Conservation (phyloP, 352 stramenopile genomes). For the Phytophthora rubi region DNA sequence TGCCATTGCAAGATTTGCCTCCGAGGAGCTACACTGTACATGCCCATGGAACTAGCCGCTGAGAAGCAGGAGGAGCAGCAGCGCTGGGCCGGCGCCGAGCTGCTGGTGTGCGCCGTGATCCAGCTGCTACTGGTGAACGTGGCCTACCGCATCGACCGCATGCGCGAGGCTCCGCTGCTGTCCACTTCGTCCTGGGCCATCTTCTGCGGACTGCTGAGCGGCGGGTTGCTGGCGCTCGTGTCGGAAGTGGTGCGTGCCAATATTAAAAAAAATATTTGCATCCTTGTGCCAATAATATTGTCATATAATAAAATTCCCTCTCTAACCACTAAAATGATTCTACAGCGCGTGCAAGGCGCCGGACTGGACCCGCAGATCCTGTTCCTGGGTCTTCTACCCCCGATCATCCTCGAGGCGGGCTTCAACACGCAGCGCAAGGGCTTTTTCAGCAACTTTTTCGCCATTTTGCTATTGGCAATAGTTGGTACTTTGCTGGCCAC, state of each 20-base stretch:
- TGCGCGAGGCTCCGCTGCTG: constrained; percentile 48
- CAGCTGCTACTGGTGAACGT: constrained; percentile 71
- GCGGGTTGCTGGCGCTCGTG: background rate
- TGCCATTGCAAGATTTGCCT: constrained; percentile 1
- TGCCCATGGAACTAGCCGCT: constrained; percentile 28
- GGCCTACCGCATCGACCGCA: constrained; percentile 66
- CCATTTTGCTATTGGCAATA: constrained; percentile 54
- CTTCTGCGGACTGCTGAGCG: constrained; percentile 48
- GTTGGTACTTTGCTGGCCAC: constrained; percentile 57
- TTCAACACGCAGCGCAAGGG: constrained; percentile 73
- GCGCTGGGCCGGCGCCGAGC: constrained; percentile 62
- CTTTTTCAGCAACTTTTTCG: constrained; percentile 61
- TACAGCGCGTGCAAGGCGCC: constrained; percentile 46
- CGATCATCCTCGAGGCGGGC: constrained; percentile 70
- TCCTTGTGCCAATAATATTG: constrained; percentile 12
- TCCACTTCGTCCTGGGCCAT: constrained; percentile 77
- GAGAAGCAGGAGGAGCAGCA: constrained; percentile 38
- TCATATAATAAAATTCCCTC: background rate
- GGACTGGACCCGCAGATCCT: constrained; percentile 68
- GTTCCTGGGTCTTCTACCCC: constrained; percentile 65
- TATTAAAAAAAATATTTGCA: background rate
- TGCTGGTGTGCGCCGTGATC: constrained; percentile 68
- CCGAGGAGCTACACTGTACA: background rate
- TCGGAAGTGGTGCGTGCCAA: constrained; percentile 15
- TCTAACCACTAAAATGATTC: background rate